Base-by-base conservation (phyloP, 1,139 yeast species). In the Tardiomyces blankii region DNA sequence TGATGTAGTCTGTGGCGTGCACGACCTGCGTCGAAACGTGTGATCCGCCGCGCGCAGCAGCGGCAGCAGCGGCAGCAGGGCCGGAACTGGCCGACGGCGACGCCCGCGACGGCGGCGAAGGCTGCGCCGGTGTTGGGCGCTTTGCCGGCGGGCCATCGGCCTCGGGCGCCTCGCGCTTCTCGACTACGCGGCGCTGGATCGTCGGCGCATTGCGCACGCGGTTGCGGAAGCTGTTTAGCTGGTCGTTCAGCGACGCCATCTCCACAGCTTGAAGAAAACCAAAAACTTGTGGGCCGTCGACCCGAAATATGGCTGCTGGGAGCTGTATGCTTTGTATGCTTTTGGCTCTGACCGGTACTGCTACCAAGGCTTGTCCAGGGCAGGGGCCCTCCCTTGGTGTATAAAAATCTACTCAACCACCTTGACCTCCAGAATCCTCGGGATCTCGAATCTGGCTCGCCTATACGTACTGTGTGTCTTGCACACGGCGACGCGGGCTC, bases 1-100 rank as follows among this genome's bases (percentile, higher is more conserved):
- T 82, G 50, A 91, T 80, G 60, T 80, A 85, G 60, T 89, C 97
- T 16, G 91, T 93, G 1, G 97, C 96, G 59, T 86, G 76, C 51
- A 83, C 80, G 49, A 87, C 68, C 62, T 84, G 87, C 0, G 96
- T 86, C 9, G 89, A 81, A 51, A 82, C 74, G 61, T 84, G 94
- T 12, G 83, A 73, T 14, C 78, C 79, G 3, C 69, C 58, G 11
- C 66, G 67, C 11, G 66, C 61, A 40, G 56, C 55, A 23, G 61
- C 62, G 2, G 70, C 35, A 5, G 35, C 35, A 5, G 16, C 35
- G 11, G 66, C 61, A 39, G 56, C 55, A 25, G 61, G 61, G 2
- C 70, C 35, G 16, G 9, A 5, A 5, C 5, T 14, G 55, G 46
- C 42, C 45, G 46, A 39, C 46, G 52, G 50, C 56, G 58, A 42